A percentile compares a stretch with the other conserved stretches of the same genome.
Conservation (phyloP, 768 basidiomycete genomes). For the Leccinum truebloodii region DNA sequence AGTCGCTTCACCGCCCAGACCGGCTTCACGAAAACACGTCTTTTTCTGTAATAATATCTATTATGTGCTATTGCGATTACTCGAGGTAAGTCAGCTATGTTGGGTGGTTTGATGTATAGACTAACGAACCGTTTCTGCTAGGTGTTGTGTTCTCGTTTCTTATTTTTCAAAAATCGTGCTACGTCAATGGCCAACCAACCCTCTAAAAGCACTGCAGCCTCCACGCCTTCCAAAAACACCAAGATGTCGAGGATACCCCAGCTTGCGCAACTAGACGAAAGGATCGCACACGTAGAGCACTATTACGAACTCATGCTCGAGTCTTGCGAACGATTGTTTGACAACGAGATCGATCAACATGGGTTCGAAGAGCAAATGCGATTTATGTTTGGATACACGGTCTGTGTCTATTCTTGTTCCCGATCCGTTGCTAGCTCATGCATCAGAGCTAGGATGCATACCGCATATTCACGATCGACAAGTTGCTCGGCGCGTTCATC, state of each 20-base stretch:
- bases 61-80: conserved; percentile 79
- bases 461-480: conserved; percentile 92
- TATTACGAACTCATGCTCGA: conserved; percentile 85
- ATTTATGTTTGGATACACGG: conserved; percentile 82
- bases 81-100: conserved; percentile 65
- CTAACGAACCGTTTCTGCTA: conserved; percentile 32
- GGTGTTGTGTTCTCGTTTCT: conserved; percentile 81
- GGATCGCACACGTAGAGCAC: conserved; percentile 52
- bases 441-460: conserved; percentile 61
- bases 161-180: conserved; percentile 75
- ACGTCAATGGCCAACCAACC: conserved; percentile 42
- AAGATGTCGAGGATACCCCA: conserved; percentile 34
- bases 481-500: conserved; percentile 82
- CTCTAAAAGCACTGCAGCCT: conserved; percentile 1
- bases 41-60: conserved; percentile 92
- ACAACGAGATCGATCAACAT: conserved; percentile 85
- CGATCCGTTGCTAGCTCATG: conserved; percentile 3
- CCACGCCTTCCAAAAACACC: conserved; percentile 26
- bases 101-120: background rate
- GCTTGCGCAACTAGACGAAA: conserved; percentile 33
- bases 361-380: conserved; percentile 92
- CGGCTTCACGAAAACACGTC: conserved; percentile 48
- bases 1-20: conserved; percentile 24
- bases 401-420: conserved; percentile 25
- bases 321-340: conserved; percentile 88